phyloP scores from a whole-genome alignment of 108 stramenopile genomes.

The Thalassiosira profunda region DNA sequence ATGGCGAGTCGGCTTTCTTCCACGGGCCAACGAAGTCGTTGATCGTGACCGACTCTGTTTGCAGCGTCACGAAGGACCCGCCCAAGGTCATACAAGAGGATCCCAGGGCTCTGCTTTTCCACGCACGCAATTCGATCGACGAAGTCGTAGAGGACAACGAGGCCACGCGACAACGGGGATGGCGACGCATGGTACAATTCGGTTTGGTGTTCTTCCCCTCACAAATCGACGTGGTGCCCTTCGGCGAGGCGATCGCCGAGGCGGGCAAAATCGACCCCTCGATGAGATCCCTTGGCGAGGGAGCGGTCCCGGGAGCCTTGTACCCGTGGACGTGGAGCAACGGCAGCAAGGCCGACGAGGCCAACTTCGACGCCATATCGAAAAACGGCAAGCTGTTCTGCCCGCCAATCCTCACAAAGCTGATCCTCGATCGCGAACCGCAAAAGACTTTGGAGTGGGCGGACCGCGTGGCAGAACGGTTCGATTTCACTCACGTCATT shows the following conservation, averaged over 20 bases:
- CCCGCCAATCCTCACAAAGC: constrained; percentile 92
- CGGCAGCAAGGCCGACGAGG: constrained; percentile 53
- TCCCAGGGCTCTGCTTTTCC: constrained; percentile 85
- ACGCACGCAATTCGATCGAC: constrained; percentile 80
- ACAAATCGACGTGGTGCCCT: constrained; percentile 75
- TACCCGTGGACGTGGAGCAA: constrained; percentile 93
- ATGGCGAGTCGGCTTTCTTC: constrained; percentile 89
- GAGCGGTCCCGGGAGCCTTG: constrained; percentile 68
- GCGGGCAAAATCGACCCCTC: constrained; percentile 46
- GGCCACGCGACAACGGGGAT: constrained; percentile 75
- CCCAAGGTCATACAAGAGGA: constrained; percentile 85
- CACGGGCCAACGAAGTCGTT: constrained; percentile 82
- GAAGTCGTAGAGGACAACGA: constrained; percentile 71
- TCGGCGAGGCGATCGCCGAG: constrained; percentile 57
- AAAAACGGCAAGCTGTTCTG: constrained; percentile 76
- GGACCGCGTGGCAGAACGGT: constrained; percentile 72
- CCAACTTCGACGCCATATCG: constrained; percentile 69
- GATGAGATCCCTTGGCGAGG: constrained; percentile 69
- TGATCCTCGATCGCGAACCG: constrained; percentile 91
- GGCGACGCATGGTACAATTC: constrained; percentile 92
- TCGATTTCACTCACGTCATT: constrained; percentile 81
- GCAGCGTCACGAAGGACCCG: constrained; percentile 72
- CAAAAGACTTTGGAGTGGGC: constrained; percentile 77
- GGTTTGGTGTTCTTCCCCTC: constrained; percentile 94
- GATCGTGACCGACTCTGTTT: constrained; percentile 88